phyloP scores from a whole-genome alignment of 345 rosid species.

The Acer campestre region DNA sequence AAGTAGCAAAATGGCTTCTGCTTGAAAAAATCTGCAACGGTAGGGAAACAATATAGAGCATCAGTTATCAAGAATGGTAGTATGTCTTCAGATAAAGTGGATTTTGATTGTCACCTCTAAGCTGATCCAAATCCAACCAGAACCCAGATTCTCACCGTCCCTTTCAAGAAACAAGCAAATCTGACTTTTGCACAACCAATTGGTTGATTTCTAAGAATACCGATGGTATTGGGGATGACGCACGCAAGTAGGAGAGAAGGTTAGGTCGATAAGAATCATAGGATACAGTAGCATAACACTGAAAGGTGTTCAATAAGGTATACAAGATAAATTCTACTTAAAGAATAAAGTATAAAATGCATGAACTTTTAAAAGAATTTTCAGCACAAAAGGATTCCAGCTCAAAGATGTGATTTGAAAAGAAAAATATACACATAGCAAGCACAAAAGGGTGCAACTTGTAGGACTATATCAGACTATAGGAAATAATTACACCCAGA shows the following conservation, averaged over 20 bases:
- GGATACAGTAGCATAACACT: not conserved
- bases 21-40: constrained; percentile 51
- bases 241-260: not conserved
- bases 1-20: constrained; percentile 48
- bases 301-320: not conserved
- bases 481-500: not conserved
- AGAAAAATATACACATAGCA: not conserved
- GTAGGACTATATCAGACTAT: not conserved
- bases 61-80: constrained; percentile 36
- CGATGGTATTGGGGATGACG: not conserved
- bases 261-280: not conserved
- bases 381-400: not conserved
- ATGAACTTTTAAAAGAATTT: not conserved
- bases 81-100: constrained; percentile 24
- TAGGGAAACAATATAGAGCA: constrained; percentile 40
- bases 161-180: constrained; percentile 15
- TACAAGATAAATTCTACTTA: not conserved
- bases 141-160: constrained; percentile 37
- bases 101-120: constrained; percentile 19
- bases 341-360: not conserved
- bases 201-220: not conserved
- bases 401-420: constrained; percentile 4
- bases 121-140: constrained; percentile 28
- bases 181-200: not conserved
- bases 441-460: not conserved